These are phyloP conservation scores for Boletus reticulatus DNA, from an alignment of 768 basidiomycete species.

Conservation along the genomic window DNA sequence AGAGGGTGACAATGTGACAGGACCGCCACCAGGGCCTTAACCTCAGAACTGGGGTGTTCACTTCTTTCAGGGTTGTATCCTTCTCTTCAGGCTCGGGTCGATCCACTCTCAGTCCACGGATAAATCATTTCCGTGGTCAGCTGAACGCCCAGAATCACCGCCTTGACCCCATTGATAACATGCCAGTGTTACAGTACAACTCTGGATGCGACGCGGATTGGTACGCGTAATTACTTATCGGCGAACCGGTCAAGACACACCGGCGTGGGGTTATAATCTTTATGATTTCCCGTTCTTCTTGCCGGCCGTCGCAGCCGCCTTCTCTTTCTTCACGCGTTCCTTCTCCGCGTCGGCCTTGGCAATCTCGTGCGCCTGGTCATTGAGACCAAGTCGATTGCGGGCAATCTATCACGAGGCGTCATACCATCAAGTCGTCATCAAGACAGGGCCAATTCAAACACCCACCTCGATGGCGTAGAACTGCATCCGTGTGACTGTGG, in stretches of 20 bases:
- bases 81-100: slow-evolving; percentile 2
- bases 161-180: not conserved
- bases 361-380: slow-evolving; percentile 79
- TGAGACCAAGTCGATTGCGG: slow-evolving; percentile 87
- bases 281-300: slow-evolving; percentile 37
- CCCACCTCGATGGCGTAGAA: slow-evolving; percentile 91
- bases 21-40: not conserved
- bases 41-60: not conserved
- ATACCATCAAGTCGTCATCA: not conserved
- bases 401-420: slow-evolving; percentile 59
- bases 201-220: not conserved
- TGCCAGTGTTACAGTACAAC: not conserved
- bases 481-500: slow-evolving; percentile 39
- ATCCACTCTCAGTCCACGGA: slow-evolving; percentile 8
- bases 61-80: slow-evolving; percentile 1
- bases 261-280: slow-evolving; percentile 20
- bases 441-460: slow-evolving; percentile 11
- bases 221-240: not conserved
- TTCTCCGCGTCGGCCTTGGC: slow-evolving; percentile 66
- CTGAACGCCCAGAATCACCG: not conserved
- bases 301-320: slow-evolving; percentile 45
- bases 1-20: not conserved
- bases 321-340: slow-evolving; percentile 56
- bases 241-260: not conserved
- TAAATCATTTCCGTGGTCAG: slow-evolving; percentile 15